Evolutionary conservation across 805 yeast genomes (phyloP).

Genomic region (Jamesozyma piceae): DNA sequence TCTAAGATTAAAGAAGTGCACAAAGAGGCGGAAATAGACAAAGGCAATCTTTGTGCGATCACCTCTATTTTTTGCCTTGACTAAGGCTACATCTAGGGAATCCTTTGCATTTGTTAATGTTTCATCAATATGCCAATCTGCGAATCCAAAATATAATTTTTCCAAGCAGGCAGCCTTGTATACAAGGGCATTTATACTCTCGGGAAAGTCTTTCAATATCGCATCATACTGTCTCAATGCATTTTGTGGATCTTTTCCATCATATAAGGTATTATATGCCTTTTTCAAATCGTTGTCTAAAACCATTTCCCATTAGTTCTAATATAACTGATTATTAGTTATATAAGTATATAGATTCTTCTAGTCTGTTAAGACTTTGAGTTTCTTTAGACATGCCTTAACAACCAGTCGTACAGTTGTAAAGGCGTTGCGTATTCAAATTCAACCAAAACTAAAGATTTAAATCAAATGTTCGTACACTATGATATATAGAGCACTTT

Average conservation of each 20-base stretch:
- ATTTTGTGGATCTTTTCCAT: conserved; percentile 34
- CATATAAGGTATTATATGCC: conserved; percentile 38
- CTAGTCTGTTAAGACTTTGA: no score
- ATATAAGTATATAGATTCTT: no score
- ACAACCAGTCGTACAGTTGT: no score
- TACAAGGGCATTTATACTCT: conserved; percentile 39
- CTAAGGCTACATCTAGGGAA: conserved; percentile 32
- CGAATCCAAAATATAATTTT: conserved; percentile 31
- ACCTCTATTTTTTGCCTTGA: conserved; percentile 38
- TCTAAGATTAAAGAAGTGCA: conserved; percentile 39
- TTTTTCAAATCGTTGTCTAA: conserved; percentile 32
- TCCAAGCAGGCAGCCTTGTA: conserved; percentile 44
- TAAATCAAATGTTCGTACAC: no score
- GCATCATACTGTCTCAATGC: conserved; percentile 37
- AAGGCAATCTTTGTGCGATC: conserved; percentile 39
- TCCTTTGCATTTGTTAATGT: conserved; percentile 36
- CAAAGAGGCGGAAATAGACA: conserved; percentile 41
- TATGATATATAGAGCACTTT: no score
- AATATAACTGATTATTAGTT: no score
- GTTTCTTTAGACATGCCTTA: no score
- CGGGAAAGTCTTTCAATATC: conserved; percentile 36
- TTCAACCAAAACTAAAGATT: no score
- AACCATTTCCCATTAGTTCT: no score
- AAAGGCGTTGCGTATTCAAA: no score
- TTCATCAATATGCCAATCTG: conserved; percentile 36